These are phyloP conservation scores for Inga oerstediana DNA, from an alignment of 306 rosid species.

Conservation along the genomic window DNA sequence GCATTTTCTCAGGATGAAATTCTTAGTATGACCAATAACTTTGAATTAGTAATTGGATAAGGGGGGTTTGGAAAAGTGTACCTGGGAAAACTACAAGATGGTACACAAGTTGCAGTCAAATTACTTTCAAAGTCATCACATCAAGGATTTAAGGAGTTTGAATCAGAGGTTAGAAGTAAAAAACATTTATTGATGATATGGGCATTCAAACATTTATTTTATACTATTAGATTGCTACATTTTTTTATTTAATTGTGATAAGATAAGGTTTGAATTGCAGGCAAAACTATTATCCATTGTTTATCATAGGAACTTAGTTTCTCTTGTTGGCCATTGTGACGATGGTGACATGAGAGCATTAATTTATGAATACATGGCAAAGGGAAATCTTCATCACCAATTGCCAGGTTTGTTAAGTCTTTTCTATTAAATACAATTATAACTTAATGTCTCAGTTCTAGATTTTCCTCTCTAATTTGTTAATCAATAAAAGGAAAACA, in stretches of 20 bases:
- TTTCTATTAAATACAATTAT: not conserved
- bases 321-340: constrained; percentile 37
- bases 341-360: constrained; percentile 24
- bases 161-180: constrained; percentile 35
- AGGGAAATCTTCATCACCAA: constrained; percentile 22
- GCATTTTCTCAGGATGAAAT: constrained; percentile 34
- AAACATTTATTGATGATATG: too few relatives aligned
- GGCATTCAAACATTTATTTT: too few relatives aligned
- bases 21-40: constrained; percentile 41
- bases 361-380: constrained; percentile 40
- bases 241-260: not conserved
- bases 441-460: too few relatives aligned
- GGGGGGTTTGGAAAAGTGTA: constrained; percentile 61
- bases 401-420: constrained; percentile 13
- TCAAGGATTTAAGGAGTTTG: constrained; percentile 46
- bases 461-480: too few relatives aligned
- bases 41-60: constrained; percentile 40
- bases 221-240: too few relatives aligned
- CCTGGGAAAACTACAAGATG: constrained; percentile 20
- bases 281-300: constrained; percentile 6
- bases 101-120: constrained; percentile 44
- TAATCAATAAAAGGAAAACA: too few relatives aligned
- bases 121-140: constrained; percentile 43
- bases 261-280: constrained; percentile 8
- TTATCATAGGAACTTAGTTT: constrained; percentile 36